phyloP scores from a whole-genome alignment of 345 rosid species.

The Linum trigynum region DNA sequence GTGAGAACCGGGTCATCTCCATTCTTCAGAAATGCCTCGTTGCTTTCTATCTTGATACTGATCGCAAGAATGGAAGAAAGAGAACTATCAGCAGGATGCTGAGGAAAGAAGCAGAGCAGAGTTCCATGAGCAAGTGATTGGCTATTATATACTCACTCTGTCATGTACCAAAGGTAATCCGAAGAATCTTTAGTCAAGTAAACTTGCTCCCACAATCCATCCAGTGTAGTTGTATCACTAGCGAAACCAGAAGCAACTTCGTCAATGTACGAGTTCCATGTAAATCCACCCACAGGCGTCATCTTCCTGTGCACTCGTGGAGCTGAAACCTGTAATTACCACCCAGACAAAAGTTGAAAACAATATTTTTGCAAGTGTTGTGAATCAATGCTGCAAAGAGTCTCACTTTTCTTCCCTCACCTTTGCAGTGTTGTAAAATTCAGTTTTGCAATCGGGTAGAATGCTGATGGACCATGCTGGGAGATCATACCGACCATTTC shows the following conservation, averaged over 20 bases:
- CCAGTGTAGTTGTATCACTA: slow-evolving; percentile 20
- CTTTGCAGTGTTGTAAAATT: slow-evolving; percentile 40
- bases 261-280: background rate
- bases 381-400: slow-evolving; percentile 19
- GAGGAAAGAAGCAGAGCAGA: background rate
- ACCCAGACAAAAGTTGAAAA: too few relatives aligned
- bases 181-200: slow-evolving; percentile 33
- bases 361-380: slow-evolving; percentile 20
- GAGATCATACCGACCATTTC: slow-evolving; percentile 27
- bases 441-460: slow-evolving; percentile 31
- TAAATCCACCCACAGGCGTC: background rate
- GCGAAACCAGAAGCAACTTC: background rate
- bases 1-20: slow-evolving; percentile 51
- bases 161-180: slow-evolving; percentile 42
- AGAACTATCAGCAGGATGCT: background rate
- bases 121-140: background rate
- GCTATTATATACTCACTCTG: slow-evolving; percentile 29
- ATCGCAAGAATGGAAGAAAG: background rate
- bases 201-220: slow-evolving; percentile 32
- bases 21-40: slow-evolving; percentile 57
- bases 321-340: slow-evolving; percentile 21
- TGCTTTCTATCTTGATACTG: slow-evolving; percentile 50
- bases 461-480: slow-evolving; percentile 49
- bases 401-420: slow-evolving; percentile 16
- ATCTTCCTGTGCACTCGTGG: slow-evolving; percentile 24